Conservation (phyloP, 2,329 filamentous ascomycete genomes). For the Dactylellina cionopaga region DNA sequence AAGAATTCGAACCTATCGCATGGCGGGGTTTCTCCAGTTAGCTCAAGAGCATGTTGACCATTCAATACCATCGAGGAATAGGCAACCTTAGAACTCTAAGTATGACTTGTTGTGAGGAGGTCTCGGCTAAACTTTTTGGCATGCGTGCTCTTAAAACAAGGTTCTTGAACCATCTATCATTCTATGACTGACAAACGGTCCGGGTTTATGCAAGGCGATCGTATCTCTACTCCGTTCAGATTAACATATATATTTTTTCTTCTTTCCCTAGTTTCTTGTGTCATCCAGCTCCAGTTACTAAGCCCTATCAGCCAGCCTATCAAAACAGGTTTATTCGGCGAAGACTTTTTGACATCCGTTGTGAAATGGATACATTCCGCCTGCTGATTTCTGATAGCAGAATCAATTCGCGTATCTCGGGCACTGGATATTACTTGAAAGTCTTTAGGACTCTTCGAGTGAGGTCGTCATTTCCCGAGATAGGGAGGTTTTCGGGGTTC, state of each 20-base stretch:
- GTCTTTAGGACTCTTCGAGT: conserved; percentile 4
- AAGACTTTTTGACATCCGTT: neutral
- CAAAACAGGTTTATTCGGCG: neutral
- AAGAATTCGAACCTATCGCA: neutral
- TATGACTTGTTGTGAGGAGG: neutral
- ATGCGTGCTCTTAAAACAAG: conserved; percentile 4
- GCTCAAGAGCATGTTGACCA: neutral
- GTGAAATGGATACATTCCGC: neutral
- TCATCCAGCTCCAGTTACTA: neutral
- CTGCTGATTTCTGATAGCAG: no score
- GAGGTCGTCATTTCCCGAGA: conserved; percentile 36
- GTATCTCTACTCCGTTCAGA: no score
- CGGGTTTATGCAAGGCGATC: conserved; percentile 1
- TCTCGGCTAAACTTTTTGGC: conserved; percentile 23
- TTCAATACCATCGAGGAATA: neutral
- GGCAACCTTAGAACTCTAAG: conserved; percentile 20
- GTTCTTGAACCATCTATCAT: conserved; percentile 24
- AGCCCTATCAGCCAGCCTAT: neutral
- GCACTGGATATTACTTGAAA: conserved; percentile 9
- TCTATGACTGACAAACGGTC: conserved; percentile 1
- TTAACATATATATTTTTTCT: no score
- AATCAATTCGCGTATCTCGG: conserved; percentile 21
- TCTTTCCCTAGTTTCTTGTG: no score
- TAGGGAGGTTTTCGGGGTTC: conserved; percentile 42
- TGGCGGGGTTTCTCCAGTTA: neutral